Conservation (phyloP, 768 basidiomycete genomes). For the Mycena haematopus region DNA sequence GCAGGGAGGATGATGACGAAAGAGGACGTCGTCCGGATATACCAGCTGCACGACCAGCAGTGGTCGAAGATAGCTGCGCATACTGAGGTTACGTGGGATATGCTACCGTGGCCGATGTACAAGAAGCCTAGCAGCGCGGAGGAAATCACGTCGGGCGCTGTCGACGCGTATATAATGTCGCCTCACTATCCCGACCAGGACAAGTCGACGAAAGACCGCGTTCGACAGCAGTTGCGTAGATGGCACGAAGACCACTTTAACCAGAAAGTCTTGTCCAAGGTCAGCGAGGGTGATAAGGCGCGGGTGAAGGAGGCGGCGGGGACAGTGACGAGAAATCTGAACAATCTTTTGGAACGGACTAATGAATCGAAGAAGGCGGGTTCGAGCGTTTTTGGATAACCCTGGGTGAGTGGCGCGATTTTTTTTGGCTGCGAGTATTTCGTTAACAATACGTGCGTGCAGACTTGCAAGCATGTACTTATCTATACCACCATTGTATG, state of each 20-base stretch:
- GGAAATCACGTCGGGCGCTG: conserved; percentile 61
- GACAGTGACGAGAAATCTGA: conserved; percentile 71
- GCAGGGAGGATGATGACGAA: conserved; percentile 58
- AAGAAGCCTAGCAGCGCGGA: conserved; percentile 62
- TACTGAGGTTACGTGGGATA: conserved; percentile 61
- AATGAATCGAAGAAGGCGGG: conserved; percentile 31
- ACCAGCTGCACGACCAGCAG: conserved; percentile 65
- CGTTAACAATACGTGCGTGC: conserved; percentile 11
- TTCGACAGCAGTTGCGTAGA: conserved; percentile 74
- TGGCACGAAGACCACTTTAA: conserved; percentile 91
- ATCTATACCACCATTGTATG: conserved; percentile 27
- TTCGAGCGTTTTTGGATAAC: conserved; percentile 28
- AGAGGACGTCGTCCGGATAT: conserved; percentile 62
- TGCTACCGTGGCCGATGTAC: conserved; percentile 80
- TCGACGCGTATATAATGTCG: conserved; percentile 69
- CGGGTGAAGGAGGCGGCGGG: conserved; percentile 77
- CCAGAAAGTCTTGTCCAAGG: conserved; percentile 67
- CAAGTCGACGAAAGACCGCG: conserved; percentile 67
- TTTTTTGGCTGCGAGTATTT: neutral
- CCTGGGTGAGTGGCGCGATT: conserved; percentile 20
- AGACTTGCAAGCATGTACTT: conserved; percentile 28
- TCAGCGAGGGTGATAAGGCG: conserved; percentile 67
- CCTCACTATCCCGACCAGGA: conserved; percentile 59
- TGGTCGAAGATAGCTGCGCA: conserved; percentile 58
- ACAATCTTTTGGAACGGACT: conserved; percentile 59